A percentile compares a stretch with the other conserved stretches of the same genome.
Evolutionary conservation across 164 flowering plant species (phyloP).

Genomic region (Aristolochia californica): DNA sequence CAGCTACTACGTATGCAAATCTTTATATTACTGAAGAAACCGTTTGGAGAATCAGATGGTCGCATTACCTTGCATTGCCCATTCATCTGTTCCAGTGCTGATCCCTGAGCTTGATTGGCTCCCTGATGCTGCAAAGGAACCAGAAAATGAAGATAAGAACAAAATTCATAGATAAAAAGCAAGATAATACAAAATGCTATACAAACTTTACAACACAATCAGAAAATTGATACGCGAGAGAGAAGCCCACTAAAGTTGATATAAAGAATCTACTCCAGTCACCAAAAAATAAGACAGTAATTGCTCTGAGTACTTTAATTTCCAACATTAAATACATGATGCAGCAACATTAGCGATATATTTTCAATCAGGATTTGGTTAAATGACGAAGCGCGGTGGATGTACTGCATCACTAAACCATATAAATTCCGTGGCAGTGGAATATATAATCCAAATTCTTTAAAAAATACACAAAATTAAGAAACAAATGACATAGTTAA

Average conservation of each 20-base stretch:
- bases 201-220: not conserved
- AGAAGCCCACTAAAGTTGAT: not conserved
- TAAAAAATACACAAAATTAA: no score
- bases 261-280: not conserved
- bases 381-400: no score
- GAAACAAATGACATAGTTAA: no score
- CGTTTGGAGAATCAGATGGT: no score
- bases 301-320: not conserved
- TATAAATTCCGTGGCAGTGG: no score
- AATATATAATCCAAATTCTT: no score
- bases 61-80: constrained; percentile 91
- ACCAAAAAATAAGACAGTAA: not conserved
- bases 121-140: constrained; percentile 36
- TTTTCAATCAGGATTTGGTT: no score
- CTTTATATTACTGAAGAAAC: no score
- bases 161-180: not conserved
- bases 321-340: not conserved
- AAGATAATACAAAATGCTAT: not conserved
- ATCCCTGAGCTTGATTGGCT: constrained; percentile 35
- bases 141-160: constrained; percentile 13
- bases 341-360: no score
- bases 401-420: no score
- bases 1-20: no score
- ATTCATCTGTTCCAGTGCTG: constrained; percentile 49
- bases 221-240: not conserved